Conservation (phyloP, 176 grass and related monocot genomes). For the Hordeum vulgare region DNA sequence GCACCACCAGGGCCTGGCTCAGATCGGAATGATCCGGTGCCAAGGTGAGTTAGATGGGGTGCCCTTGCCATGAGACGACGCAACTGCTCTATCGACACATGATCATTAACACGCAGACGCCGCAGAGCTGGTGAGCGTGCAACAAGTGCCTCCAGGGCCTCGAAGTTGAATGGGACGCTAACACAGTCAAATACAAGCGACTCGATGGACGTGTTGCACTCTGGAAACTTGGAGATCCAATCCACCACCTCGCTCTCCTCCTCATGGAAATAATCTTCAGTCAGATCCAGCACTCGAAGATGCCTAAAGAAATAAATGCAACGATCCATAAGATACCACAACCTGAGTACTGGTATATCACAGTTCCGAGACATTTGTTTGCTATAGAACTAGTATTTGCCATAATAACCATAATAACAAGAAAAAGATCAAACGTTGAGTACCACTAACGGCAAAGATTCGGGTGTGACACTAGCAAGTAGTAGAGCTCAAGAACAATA, state of each 20-base stretch:
- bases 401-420: not conserved
- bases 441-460: not conserved
- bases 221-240: constrained; percentile 91
- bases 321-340: constrained; percentile 4
- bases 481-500: not conserved
- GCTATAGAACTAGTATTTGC: not conserved
- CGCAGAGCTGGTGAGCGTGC: constrained; percentile 46
- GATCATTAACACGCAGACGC: constrained; percentile 63
- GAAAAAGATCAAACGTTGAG: not conserved
- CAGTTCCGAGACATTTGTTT: not conserved
- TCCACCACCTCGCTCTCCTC: constrained; percentile 62
- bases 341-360: not conserved
- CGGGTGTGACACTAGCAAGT: constrained; percentile 16
- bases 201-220: constrained; percentile 53
- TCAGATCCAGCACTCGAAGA: constrained; percentile 78
- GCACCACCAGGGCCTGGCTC: constrained; percentile 33
- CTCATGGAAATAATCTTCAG: constrained; percentile 68
- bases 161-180: constrained; percentile 58
- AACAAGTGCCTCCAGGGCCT: constrained; percentile 73
- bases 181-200: constrained; percentile 73
- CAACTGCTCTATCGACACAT: constrained; percentile 67
- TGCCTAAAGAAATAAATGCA: constrained; percentile 39
- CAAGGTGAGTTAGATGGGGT: constrained; percentile 74
- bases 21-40: constrained; percentile 73
- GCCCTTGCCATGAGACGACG: constrained; percentile 64